These are phyloP conservation scores for Pseudocercospora crystallina DNA, from an alignment of 2,329 filamentous ascomycete species.

Conservation along the genomic window DNA sequence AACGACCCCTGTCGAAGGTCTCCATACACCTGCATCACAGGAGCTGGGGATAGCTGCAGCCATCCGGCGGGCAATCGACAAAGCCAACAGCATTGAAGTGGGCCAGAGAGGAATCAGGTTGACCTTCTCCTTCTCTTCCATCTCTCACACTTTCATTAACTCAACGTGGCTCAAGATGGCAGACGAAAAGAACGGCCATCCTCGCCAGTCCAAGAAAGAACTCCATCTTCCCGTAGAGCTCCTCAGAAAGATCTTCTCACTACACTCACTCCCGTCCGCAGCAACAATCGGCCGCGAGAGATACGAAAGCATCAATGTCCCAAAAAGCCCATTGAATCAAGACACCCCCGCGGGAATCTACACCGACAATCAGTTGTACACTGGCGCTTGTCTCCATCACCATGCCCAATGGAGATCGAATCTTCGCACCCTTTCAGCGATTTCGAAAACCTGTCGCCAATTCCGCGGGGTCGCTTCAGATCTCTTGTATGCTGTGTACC, in stretches of 20 bases:
- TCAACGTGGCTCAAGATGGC: too few relatives aligned
- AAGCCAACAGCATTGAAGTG: too few relatives aligned
- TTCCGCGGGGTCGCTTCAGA: neutral
- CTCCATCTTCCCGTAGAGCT: slow-evolving; percentile 1
- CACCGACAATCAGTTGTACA: slow-evolving; percentile 8
- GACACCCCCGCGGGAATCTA: neutral
- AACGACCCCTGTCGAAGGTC: too few relatives aligned
- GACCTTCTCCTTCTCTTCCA: too few relatives aligned
- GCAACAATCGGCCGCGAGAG: slow-evolving; percentile 4
- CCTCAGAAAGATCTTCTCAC: slow-evolving; percentile 5
- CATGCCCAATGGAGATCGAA: slow-evolving; percentile 2
- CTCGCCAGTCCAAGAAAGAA: too few relatives aligned
- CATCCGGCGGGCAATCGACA: too few relatives aligned
- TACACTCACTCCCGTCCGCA: slow-evolving; percentile 3
- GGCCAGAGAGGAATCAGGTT: too few relatives aligned
- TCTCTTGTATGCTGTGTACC: slow-evolving; percentile 7
- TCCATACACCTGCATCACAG: too few relatives aligned
- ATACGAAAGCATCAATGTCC: slow-evolving; percentile 11
- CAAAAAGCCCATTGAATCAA: neutral
- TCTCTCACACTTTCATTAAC: too few relatives aligned
- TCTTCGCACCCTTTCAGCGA: slow-evolving; percentile 9
- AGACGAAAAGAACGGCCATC: too few relatives aligned
- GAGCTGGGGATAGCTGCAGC: too few relatives aligned
- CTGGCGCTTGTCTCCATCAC: slow-evolving; percentile 6
- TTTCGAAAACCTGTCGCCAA: neutral